A percentile compares a stretch with the other conserved stretches of the same genome.
Evolutionary conservation across 345 rosid species (phyloP).

Genomic region (Gynandropsis gynandra): DNA sequence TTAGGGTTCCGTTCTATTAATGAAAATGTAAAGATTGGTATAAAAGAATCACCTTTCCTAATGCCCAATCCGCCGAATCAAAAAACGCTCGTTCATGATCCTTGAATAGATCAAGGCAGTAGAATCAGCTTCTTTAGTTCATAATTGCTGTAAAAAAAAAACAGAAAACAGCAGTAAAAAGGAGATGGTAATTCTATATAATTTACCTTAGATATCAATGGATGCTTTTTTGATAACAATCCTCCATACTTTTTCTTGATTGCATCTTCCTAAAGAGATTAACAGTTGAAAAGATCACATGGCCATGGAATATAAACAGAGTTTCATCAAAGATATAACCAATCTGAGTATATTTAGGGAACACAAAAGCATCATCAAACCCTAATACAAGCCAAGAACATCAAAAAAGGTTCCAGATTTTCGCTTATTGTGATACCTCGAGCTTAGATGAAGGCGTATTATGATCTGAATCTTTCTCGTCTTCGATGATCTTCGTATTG

Average conservation of each 20-base stretch:
- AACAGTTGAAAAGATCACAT: neutral
- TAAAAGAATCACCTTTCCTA: slow-evolving; percentile 53
- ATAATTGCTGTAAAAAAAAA: neutral
- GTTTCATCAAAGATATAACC: too few species aligned
- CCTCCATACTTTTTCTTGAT: slow-evolving; percentile 75
- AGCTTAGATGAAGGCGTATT: slow-evolving; percentile 35
- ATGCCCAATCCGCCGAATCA: slow-evolving; percentile 95
- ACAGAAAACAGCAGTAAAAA: neutral
- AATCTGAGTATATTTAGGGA: too few species aligned
- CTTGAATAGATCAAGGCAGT: slow-evolving; percentile 30
- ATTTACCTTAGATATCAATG: slow-evolving; percentile 70
- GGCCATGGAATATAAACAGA: neutral
- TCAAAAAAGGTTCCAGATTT: neutral
- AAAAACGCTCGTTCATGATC: slow-evolving; percentile 86
- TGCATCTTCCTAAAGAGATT: slow-evolving; percentile 42
- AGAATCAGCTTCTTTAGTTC: slow-evolving; percentile 8
- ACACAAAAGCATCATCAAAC: too few species aligned
- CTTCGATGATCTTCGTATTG: slow-evolving; percentile 6
- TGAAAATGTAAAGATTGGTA: slow-evolving; percentile 1
- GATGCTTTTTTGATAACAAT: slow-evolving; percentile 56
- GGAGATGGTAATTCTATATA: neutral
- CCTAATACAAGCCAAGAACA: neutral
- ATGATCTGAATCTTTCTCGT: slow-evolving; percentile 22
- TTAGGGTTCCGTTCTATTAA: slow-evolving; percentile 3
- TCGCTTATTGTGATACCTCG: slow-evolving; percentile 30